Base-by-base conservation (phyloP, 179 eudicot species). In the Amaranthus tricolor region DNA sequence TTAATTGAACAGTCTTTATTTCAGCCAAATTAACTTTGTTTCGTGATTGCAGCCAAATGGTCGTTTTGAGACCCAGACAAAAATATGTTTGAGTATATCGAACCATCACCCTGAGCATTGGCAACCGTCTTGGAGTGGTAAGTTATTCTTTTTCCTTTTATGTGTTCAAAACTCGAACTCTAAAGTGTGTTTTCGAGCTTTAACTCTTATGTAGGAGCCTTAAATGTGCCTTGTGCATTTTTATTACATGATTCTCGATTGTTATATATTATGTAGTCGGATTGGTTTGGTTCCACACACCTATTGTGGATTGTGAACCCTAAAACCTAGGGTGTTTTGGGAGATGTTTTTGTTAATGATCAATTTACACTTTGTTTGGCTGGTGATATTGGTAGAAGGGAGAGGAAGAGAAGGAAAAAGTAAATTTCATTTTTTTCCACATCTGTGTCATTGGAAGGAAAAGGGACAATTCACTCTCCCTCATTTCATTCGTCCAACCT, bases 71-170 rank as follows among this genome's bases (percentile, higher is more conserved):
- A 95, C 99, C 66, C 97, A 95, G 79, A 93, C 99, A 15, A 95
- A 95, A 87, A 95, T 95, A 70, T 95, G 99, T 82, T 79, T 95
- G 75, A 95, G 99, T 85, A 95, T 95, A 73, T 95, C 99, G 55
- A 95, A 95, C 82, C 97, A 95, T 84, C 99, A 95, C 79, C 99
- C 99, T 16, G 99, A 95, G 88, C 99, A 95, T 73, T 95, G 99
- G 99, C 99, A 95, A 82, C 99, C 99, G 72, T 95, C 99, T 62
- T 95, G 99, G 99, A 93, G 99, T 79, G 99, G 99, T 95, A 84
- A 84, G 76, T 54, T 43, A 20, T 53, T 55, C 17, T 20, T 20
- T 19, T 59, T 44, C 6, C 16, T 56, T 77, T 14, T 16, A 14
- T 59, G 8, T 5, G 15, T 15, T 24, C 5, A 21, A 66, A 9